Evolutionary conservation across 108 stramenopile genomes (phyloP).

Genomic region (Cyclotella cryptica): DNA sequence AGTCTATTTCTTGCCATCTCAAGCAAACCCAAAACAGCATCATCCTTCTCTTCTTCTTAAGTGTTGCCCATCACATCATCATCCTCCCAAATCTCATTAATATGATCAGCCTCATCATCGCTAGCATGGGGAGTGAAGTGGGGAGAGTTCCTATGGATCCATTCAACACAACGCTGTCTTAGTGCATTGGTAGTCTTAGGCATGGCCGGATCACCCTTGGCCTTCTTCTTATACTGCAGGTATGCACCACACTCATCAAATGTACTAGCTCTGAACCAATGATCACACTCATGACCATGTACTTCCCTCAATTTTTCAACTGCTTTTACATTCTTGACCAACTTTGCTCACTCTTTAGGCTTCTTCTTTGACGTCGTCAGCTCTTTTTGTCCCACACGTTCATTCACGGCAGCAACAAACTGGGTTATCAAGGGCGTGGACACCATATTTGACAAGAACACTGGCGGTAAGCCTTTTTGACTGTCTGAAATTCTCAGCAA

Average conservation of each 20-base stretch:
- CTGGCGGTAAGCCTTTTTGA: slow-evolving; percentile 7
- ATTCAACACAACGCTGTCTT: slow-evolving; percentile 3
- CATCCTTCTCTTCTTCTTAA: background rate
- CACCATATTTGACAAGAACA: slow-evolving; percentile 6
- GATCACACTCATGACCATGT: background rate
- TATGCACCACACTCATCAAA: slow-evolving; percentile 6
- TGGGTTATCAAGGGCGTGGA: slow-evolving; percentile 3
- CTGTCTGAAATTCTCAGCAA: background rate
- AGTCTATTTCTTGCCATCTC: too few species aligned
- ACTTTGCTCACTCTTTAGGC: background rate
- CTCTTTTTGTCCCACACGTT: background rate
- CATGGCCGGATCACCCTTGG: background rate
- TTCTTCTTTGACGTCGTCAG: background rate
- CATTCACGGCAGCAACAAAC: background rate
- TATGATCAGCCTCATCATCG: background rate
- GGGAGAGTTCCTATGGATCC: background rate
- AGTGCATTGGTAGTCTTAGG: background rate
- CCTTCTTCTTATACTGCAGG: slow-evolving; percentile 11
- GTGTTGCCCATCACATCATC: too few species aligned
- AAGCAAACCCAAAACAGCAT: slow-evolving; percentile 5
- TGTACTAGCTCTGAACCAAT: background rate
- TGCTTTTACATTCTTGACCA: background rate
- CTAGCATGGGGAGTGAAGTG: background rate
- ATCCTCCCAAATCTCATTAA: too few species aligned
- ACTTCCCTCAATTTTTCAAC: background rate